Conservation (phyloP, 768 basidiomycete species). For the Kwoniella pini region DNA sequence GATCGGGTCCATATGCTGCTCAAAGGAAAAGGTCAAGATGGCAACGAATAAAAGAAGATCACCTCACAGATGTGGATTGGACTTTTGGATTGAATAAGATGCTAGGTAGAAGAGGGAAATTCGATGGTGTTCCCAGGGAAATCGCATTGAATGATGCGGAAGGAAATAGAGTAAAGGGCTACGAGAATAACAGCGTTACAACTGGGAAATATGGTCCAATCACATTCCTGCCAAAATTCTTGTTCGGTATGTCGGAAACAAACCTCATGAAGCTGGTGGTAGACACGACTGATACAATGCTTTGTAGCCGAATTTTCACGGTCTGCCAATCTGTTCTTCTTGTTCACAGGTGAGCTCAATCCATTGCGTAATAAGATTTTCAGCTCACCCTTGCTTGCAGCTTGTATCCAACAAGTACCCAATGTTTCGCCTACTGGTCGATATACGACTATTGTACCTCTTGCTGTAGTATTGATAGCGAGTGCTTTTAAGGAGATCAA, state of each 20-base stretch:
- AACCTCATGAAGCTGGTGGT: not conserved
- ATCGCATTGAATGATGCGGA: constrained; percentile 61
- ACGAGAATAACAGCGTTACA: constrained; percentile 81
- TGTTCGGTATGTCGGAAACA: constrained; percentile 66
- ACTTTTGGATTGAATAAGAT: constrained; percentile 46
- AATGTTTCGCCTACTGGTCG: constrained; percentile 93
- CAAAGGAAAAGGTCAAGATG: constrained; percentile 28
- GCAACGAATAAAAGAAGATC: constrained; percentile 37
- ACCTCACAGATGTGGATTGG: constrained; percentile 49
- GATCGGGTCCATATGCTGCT: constrained; percentile 34
- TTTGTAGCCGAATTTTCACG: constrained; percentile 90
- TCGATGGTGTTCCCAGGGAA: constrained; percentile 58
- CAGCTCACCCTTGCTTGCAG: constrained; percentile 51
- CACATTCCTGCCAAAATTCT: constrained; percentile 89
- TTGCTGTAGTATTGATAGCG: constrained; percentile 82
- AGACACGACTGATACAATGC: constrained; percentile 1
- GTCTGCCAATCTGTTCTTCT: constrained; percentile 97
- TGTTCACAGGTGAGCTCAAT: constrained; percentile 67
- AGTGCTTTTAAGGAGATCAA: constrained; percentile 94
- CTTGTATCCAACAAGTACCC: constrained; percentile 95
- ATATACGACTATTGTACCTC: constrained; percentile 92
- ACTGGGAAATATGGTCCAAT: constrained; percentile 92
- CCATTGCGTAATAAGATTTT: not conserved
- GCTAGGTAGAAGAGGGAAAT: constrained; percentile 38
- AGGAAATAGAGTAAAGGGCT: constrained; percentile 60